phyloP scores from a whole-genome alignment of 2,329 filamentous ascomycete species.

The Aspergillus costaricaensis region DNA sequence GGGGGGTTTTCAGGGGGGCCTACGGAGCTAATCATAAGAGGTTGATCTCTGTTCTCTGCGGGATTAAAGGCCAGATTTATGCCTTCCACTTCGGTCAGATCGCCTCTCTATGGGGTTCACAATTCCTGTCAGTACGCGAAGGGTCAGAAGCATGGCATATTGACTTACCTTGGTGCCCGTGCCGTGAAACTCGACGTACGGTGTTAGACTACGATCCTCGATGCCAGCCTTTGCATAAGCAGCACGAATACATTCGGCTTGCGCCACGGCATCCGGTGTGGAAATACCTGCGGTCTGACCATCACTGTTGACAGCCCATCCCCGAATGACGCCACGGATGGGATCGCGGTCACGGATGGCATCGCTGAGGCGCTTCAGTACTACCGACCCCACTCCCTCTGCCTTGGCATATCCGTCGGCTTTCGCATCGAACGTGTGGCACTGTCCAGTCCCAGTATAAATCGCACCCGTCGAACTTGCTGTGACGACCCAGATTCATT shows the following conservation, averaged over 20 bases:
- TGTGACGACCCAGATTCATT: slow-evolving; percentile 9
- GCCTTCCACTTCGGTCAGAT: slow-evolving; percentile 28
- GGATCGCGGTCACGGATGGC: slow-evolving; percentile 32
- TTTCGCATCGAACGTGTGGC: slow-evolving; percentile 26
- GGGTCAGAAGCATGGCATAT: neutral
- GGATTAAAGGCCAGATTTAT: slow-evolving; percentile 21
- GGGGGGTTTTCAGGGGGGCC: neutral
- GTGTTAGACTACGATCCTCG: slow-evolving; percentile 24
- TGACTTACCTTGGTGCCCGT: slow-evolving; percentile 35
- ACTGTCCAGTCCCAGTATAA: slow-evolving; percentile 31
- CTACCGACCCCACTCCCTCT: slow-evolving; percentile 33
- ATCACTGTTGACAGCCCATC: slow-evolving; percentile 23
- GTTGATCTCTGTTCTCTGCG: neutral
- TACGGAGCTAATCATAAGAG: slow-evolving; percentile 25
- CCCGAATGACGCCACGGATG: slow-evolving; percentile 32
- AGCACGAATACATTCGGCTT: slow-evolving; percentile 6
- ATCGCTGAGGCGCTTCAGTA: slow-evolving; percentile 28
- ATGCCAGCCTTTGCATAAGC: slow-evolving; percentile 29
- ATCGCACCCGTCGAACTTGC: slow-evolving; percentile 24
- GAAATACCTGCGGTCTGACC: slow-evolving; percentile 19
- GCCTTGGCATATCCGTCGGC: slow-evolving; percentile 36
- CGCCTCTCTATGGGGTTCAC: slow-evolving; percentile 21
- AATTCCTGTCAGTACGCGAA: neutral
- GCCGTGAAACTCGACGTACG: slow-evolving; percentile 45
- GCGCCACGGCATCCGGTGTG: neutral